Percentiles rank a stretch among this genome's conserved stretches.
phyloP scores from a whole-genome alignment of 2,329 filamentous ascomycete genomes.

The Clonostachys solani region DNA sequence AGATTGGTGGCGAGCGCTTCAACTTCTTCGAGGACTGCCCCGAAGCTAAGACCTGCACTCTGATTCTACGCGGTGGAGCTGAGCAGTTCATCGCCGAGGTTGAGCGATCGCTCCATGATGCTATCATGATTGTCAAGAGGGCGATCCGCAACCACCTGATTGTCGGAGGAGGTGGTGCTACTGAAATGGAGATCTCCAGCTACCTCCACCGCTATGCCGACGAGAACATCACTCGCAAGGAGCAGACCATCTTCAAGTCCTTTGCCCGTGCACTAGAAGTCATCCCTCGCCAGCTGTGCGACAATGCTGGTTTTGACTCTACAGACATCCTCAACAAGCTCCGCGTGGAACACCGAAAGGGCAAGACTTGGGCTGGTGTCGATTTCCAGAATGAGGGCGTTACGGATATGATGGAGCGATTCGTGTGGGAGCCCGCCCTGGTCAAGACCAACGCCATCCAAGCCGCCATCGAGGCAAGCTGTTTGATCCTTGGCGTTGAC shows the following conservation, averaged over 20 bases:
- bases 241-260: constrained; percentile 95
- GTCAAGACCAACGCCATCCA: constrained; percentile 98
- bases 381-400: constrained; percentile 93
- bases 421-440: constrained; percentile 95
- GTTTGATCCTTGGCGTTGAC: constrained; percentile 92
- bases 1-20: constrained; percentile 96
- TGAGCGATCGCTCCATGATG: constrained; percentile 94
- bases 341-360: constrained; percentile 93
- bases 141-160: constrained; percentile 93
- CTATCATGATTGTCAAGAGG: constrained; percentile 99
- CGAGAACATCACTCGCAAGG: constrained; percentile 88
- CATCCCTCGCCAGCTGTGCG: constrained; percentile 93
- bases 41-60: constrained; percentile 91
- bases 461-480: constrained; percentile 91
- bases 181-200: constrained; percentile 94
- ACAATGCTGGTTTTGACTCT: constrained; percentile 97
- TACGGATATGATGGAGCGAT: constrained; percentile 88
- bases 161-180: constrained; percentile 90
- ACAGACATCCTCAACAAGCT: constrained; percentile 97
- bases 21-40: constrained; percentile 98
- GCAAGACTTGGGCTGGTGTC: constrained; percentile 89
- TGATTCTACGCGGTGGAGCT: constrained; percentile 90
- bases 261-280: constrained; percentile 97
- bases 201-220: constrained; percentile 92
- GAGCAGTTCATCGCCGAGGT: constrained; percentile 99